Percentiles rank a stretch among this genome's conserved stretches.
Evolutionary conservation across 2,329 filamentous ascomycete genomes (phyloP).

Genomic region (Herpomyces periplanetae): DNA sequence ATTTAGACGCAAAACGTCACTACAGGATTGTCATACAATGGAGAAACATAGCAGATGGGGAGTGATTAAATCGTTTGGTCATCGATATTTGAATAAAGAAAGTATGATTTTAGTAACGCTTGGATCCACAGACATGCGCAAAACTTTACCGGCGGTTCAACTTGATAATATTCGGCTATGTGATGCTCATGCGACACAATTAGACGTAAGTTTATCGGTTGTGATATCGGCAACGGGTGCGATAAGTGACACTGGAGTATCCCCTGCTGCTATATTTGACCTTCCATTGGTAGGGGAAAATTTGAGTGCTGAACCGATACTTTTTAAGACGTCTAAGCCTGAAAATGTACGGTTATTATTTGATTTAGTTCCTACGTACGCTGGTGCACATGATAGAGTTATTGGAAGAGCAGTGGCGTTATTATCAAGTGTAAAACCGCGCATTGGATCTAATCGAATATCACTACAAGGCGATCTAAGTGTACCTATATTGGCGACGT

Average conservation of each 20-base stretch:
- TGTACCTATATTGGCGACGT: constrained; percentile 53
- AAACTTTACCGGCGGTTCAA: constrained; percentile 35
- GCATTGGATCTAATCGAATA: constrained; percentile 47
- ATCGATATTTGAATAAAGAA: constrained; percentile 62
- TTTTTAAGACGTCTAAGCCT: constrained; percentile 40
- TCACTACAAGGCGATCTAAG: constrained; percentile 67
- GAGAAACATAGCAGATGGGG: no score
- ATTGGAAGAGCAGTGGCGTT: constrained; percentile 63
- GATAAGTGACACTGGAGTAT: constrained; percentile 42
- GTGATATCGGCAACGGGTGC: constrained; percentile 60
- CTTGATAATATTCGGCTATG: constrained; percentile 56
- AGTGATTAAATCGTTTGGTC: constrained; percentile 88
- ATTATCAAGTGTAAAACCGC: constrained; percentile 46
- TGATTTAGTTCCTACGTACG: constrained; percentile 79
- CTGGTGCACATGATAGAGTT: constrained; percentile 35
- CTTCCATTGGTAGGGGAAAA: constrained; percentile 77
- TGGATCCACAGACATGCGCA: constrained; percentile 74
- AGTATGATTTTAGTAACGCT: constrained; percentile 68
- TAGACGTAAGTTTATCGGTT: constrained; percentile 70
- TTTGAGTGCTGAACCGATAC: constrained; percentile 63
- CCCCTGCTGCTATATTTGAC: constrained; percentile 40
- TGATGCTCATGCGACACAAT: constrained; percentile 58
- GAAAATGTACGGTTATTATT: constrained; percentile 60
- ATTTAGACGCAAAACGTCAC: no score
- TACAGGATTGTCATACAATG: no score